phyloP scores from a whole-genome alignment of 352 stramenopile genomes.

The Chrysophaeum taylorii region DNA sequence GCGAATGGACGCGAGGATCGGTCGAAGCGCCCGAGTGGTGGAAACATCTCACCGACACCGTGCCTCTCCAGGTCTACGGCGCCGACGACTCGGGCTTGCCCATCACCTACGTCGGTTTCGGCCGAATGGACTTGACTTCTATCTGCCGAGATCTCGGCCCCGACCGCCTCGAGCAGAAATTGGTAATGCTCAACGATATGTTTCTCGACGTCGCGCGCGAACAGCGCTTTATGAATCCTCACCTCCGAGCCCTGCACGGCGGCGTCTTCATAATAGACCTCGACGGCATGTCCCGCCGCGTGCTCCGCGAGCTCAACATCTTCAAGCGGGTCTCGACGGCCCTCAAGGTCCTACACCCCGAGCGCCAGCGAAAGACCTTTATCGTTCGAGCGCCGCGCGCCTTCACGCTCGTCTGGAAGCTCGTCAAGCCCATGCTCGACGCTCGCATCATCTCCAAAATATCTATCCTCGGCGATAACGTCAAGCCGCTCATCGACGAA shows the following conservation, averaged over 20 bases:
- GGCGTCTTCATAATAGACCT: constrained; percentile 14
- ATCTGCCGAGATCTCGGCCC: not conserved
- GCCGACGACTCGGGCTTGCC: not conserved
- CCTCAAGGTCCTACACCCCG: constrained; percentile 22
- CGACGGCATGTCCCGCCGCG: constrained; percentile 15
- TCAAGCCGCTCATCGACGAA: not conserved
- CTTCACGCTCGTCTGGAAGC: constrained; percentile 22
- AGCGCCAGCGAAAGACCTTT: constrained; percentile 20
- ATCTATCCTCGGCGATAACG: not conserved
- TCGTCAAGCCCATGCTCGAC: constrained; percentile 21
- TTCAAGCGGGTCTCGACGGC: not conserved
- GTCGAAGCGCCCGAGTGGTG: constrained; percentile 4
- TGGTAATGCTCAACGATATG: constrained; percentile 6
- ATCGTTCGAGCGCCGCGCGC: constrained; percentile 20
- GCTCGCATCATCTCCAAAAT: constrained; percentile 20
- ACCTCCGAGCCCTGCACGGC: constrained; percentile 10
- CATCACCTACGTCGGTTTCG: not conserved
- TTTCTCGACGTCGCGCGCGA: constrained; percentile 6
- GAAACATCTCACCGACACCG: not conserved
- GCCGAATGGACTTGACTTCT: not conserved
- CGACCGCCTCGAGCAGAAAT: constrained; percentile 4
- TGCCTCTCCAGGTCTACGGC: constrained; percentile 4
- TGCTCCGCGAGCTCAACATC: constrained; percentile 8
- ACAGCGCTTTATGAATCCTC: too few relatives aligned
- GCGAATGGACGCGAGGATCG: too few relatives aligned